A percentile compares a stretch with the other conserved stretches of the same genome.
phyloP scores from a whole-genome alignment of 495 filamentous ascomycete species.

The Tuber aestivum region DNA sequence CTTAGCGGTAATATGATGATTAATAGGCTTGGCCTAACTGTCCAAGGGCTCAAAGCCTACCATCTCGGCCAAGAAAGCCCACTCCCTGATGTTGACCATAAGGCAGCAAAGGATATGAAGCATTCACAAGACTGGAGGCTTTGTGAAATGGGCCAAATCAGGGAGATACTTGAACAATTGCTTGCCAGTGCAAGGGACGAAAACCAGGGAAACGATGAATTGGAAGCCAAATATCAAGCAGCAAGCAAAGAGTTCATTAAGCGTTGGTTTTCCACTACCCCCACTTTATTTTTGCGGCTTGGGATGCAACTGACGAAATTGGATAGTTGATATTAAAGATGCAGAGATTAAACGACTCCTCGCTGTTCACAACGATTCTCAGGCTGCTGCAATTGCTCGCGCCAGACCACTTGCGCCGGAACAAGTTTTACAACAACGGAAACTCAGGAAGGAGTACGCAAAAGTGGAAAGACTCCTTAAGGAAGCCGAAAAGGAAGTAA shows the following conservation, averaged over 20 bases:
- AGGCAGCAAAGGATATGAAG: conserved; percentile 55
- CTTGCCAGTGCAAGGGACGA: conserved; percentile 56
- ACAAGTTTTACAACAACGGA: conserved; percentile 71
- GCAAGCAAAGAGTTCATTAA: conserved; percentile 41
- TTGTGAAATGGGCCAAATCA: conserved; percentile 61
- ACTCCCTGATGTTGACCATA: conserved; percentile 49
- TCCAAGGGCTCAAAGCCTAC: conserved; percentile 66
- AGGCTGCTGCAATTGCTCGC: conserved; percentile 54
- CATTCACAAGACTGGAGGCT: conserved; percentile 62
- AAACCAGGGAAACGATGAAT: conserved; percentile 55
- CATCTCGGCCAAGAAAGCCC: conserved; percentile 57
- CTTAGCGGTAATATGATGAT: conserved; percentile 95
- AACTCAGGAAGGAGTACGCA: conserved; percentile 65
- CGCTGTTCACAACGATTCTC: conserved; percentile 56
- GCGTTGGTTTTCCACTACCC: conserved; percentile 15
- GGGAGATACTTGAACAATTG: conserved; percentile 52
- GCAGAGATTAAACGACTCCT: conserved; percentile 69
- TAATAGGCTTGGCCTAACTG: conserved; percentile 83
- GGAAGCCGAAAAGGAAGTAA: conserved; percentile 74
- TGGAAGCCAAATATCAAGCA: conserved; percentile 57
- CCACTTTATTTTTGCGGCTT: neutral
- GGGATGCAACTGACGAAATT: conserved; percentile 20
- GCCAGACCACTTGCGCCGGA: conserved; percentile 73
- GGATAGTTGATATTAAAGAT: conserved; percentile 49
- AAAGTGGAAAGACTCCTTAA: conserved; percentile 65